phyloP scores from a whole-genome alignment of 2,329 filamentous ascomycete genomes.

The Penicillium sp. region DNA sequence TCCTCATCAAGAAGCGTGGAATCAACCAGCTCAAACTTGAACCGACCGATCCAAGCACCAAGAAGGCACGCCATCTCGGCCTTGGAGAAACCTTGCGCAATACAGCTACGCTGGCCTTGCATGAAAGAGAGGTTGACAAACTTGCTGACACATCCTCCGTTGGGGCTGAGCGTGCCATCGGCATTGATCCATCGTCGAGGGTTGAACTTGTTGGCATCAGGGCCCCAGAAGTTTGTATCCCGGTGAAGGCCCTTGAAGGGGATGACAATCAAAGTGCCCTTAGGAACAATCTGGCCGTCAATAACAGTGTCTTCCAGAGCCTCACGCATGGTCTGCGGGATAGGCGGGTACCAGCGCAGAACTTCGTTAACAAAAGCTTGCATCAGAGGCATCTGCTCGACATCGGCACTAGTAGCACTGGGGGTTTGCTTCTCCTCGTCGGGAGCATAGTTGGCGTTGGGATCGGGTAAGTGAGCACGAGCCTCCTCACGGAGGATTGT shows the following conservation, averaged over 20 bases:
- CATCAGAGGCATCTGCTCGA: not conserved
- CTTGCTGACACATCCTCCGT: not conserved
- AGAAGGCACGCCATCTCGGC: not conserved
- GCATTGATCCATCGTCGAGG: not conserved
- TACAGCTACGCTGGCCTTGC: not conserved
- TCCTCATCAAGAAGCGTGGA: not conserved
- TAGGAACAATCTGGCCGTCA: not conserved
- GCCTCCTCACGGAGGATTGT: not conserved
- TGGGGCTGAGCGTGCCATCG: not conserved
- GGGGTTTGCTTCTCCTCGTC: not conserved
- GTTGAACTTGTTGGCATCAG: not conserved
- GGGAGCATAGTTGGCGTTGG: not conserved
- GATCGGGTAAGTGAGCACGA: not conserved
- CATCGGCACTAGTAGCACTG: not conserved
- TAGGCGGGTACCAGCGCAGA: not conserved
- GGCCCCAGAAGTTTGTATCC: not conserved
- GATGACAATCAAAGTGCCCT: not conserved
- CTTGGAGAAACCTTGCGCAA: not conserved
- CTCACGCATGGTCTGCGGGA: slow-evolving; percentile 1
- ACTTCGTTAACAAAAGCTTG: not conserved
- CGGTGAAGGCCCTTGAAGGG: not conserved
- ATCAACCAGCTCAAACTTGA: not conserved
- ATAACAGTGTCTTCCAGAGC: not conserved
- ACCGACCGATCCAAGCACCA: not conserved
- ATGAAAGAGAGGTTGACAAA: not conserved